phyloP scores from a whole-genome alignment of 2,329 filamentous ascomycete species.

The Aspergillus quadricinctus region DNA sequence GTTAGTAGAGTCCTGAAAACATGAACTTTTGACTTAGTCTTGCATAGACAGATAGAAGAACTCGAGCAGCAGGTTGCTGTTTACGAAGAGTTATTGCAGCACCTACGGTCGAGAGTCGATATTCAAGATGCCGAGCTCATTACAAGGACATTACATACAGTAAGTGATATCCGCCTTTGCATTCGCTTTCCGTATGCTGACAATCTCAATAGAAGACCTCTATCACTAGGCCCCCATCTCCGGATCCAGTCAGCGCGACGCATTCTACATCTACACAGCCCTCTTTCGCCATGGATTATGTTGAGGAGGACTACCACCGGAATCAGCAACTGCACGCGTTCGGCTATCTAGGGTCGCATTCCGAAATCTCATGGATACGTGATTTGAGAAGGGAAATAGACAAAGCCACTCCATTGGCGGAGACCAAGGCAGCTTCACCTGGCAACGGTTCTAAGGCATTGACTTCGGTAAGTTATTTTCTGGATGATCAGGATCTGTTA shows the following conservation, averaged over 20 bases:
- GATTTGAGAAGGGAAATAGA: not conserved
- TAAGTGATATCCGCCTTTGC: not conserved
- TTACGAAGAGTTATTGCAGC: not conserved
- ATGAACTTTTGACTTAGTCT: not conserved
- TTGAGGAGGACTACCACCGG: not conserved
- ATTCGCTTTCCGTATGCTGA: not conserved
- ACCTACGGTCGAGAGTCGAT: not conserved
- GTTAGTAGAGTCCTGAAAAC: not conserved
- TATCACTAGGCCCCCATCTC: not conserved
- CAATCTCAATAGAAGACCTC: not conserved
- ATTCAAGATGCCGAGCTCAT: not conserved
- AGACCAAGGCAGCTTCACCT: not conserved
- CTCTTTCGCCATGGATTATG: not conserved
- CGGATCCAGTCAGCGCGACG: not conserved
- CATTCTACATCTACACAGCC: not conserved
- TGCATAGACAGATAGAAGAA: not conserved
- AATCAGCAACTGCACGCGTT: not conserved
- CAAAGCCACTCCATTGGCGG: not conserved
- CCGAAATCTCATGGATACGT: not conserved
- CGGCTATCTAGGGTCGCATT: not conserved
- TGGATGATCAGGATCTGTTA: not conserved
- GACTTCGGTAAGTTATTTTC: not conserved
- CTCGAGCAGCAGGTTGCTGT: not conserved
- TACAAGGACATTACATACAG: not conserved
- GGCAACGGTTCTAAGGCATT: not conserved